These are phyloP conservation scores for Anthracocystis walkeri DNA, from an alignment of 1,284 basidiomycete genomes.

Conservation along the genomic window DNA sequence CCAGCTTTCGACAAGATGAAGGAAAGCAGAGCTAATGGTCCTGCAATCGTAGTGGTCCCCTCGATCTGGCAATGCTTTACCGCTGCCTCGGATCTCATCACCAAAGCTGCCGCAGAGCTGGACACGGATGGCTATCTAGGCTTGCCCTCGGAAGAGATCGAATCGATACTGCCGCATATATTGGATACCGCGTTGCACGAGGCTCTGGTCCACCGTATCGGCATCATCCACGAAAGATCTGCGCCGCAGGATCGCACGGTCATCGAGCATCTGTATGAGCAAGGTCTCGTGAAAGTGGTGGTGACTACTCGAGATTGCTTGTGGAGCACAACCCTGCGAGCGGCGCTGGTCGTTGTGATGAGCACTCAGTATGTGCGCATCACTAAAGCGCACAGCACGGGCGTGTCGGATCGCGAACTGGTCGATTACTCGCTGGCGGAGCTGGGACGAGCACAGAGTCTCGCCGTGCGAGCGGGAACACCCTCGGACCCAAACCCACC, in stretches of 20 bases:
- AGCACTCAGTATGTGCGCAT: slow-evolving; percentile 86
- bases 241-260: slow-evolving; percentile 79
- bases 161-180: slow-evolving; percentile 76
- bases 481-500: slow-evolving; percentile 37
- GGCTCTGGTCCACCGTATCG: slow-evolving; percentile 87
- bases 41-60: slow-evolving; percentile 88
- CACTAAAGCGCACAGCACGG: slow-evolving; percentile 25
- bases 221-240: slow-evolving; percentile 84
- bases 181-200: slow-evolving; percentile 79
- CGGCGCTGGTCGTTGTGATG: slow-evolving; percentile 86
- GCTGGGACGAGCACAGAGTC: slow-evolving; percentile 89
- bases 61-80: slow-evolving; percentile 82
- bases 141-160: slow-evolving; percentile 75
- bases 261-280: slow-evolving; percentile 84
- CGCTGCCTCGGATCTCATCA: slow-evolving; percentile 86
- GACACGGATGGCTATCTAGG: slow-evolving; percentile 77
- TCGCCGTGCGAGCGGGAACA: slow-evolving; percentile 77
- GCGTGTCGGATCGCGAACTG: slow-evolving; percentile 75
- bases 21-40: slow-evolving; percentile 73
- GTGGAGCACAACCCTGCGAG: slow-evolving; percentile 86
- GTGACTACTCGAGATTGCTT: slow-evolving; percentile 84
- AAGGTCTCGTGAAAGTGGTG: slow-evolving; percentile 84
- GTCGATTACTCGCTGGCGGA: slow-evolving; percentile 84
- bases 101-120: slow-evolving; percentile 83
- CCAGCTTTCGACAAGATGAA: slow-evolving; percentile 77